Evolutionary conservation across 1,139 yeast genomes (phyloP).

Genomic region (Pichia sp.): DNA sequence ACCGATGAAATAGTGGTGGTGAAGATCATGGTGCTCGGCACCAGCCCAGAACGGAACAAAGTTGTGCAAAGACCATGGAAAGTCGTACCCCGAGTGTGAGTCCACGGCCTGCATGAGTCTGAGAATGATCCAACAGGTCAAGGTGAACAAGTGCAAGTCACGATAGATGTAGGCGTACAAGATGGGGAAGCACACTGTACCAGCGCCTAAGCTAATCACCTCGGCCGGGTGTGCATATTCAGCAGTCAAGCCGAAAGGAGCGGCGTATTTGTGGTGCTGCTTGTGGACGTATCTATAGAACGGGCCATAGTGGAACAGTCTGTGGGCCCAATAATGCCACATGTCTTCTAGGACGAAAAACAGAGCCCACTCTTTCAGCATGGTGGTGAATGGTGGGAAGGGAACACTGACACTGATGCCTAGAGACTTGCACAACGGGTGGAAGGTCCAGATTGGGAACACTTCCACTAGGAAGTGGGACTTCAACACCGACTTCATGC

Average conservation of each 20-base stretch:
- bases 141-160: conserved; percentile 77
- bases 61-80: conserved; percentile 93
- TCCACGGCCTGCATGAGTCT: conserved; percentile 94
- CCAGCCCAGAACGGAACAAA: conserved; percentile 98
- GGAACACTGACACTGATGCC: conserved; percentile 81
- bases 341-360: conserved; percentile 86
- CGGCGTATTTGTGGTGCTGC: conserved; percentile 95
- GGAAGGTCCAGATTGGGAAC: conserved; percentile 94
- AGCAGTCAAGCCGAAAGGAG: conserved; percentile 97
- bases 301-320: conserved; percentile 80
- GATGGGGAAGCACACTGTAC: conserved; percentile 94
- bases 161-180: conserved; percentile 59
- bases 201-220: conserved; percentile 86
- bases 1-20: conserved; percentile 87
- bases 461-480: conserved; percentile 92
- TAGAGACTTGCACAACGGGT: conserved; percentile 74
- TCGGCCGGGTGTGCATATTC: conserved; percentile 97
- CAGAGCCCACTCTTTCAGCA: conserved; percentile 60
- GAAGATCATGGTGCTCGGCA: conserved; percentile 96
- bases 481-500: conserved; percentile 75
- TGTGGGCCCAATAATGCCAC: conserved; percentile 97
- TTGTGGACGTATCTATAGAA: conserved; percentile 91
- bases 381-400: conserved; percentile 63
- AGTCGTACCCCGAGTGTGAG: conserved; percentile 95
- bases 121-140: conserved; percentile 76